Conservation (phyloP, 2,329 filamentous ascomycete genomes). For the Didymellaceae sp. region DNA sequence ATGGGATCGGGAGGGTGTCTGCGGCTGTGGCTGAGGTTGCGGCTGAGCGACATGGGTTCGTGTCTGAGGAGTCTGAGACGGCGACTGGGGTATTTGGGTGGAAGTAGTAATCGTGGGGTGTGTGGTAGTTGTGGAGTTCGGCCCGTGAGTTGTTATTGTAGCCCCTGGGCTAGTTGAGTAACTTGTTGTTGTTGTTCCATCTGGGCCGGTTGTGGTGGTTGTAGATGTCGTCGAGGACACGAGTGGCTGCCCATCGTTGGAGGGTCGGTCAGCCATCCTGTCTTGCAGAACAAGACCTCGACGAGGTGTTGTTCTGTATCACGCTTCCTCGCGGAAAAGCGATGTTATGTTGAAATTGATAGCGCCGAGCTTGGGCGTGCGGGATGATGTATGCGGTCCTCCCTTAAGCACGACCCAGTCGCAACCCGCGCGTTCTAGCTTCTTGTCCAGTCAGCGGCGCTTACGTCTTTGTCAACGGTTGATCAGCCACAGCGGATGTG, state of each 20-base stretch:
- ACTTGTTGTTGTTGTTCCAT: slow-evolving; percentile 38
- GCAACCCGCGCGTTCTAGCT: slow-evolving; percentile 24
- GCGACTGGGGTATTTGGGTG: slow-evolving; percentile 17
- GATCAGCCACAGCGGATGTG: neutral
- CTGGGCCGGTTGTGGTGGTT: slow-evolving; percentile 38
- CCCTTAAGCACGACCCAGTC: slow-evolving; percentile 24
- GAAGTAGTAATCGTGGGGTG: slow-evolving; percentile 42
- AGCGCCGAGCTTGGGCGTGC: slow-evolving; percentile 17
- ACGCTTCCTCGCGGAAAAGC: slow-evolving; percentile 9
- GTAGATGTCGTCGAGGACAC: slow-evolving; percentile 32
- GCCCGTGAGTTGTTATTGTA: slow-evolving; percentile 28
- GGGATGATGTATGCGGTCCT: slow-evolving; percentile 19
- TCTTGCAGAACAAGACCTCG: slow-evolving; percentile 8
- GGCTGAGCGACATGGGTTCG: neutral
- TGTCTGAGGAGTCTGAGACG: neutral
- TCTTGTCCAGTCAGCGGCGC: slow-evolving; percentile 25
- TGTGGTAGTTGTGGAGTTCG: slow-evolving; percentile 34
- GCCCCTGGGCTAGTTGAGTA: slow-evolving; percentile 27
- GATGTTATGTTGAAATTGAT: slow-evolving; percentile 12
- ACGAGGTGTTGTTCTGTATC: slow-evolving; percentile 6
- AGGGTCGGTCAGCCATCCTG: slow-evolving; percentile 22
- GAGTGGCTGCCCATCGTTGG: slow-evolving; percentile 15
- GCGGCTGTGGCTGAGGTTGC: slow-evolving; percentile 1
- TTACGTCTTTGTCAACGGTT: slow-evolving; percentile 7
- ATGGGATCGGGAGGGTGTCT: neutral